Percentiles rank a stretch among this genome's conserved stretches.
Conservation (phyloP, 2,329 filamentous ascomycete species). For the Penicillium sp. region DNA sequence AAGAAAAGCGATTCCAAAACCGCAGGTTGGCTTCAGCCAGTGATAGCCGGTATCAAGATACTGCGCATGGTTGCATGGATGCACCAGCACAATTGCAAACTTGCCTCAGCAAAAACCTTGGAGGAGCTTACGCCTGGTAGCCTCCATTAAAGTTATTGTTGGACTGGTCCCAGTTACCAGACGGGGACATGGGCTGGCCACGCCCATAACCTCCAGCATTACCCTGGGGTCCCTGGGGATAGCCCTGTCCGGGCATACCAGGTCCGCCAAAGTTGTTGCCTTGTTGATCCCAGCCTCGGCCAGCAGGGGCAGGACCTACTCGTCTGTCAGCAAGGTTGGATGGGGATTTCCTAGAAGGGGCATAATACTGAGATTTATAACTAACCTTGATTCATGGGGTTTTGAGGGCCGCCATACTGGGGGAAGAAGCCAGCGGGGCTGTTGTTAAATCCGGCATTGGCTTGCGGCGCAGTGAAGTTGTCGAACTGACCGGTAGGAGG, state of each 20-base stretch:
- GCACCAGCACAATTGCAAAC: slow-evolving; percentile 7
- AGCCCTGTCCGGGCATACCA: slow-evolving; percentile 51
- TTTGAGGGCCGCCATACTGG: slow-evolving; percentile 77
- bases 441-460: slow-evolving; percentile 65
- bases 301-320: slow-evolving; percentile 57
- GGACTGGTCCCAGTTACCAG: slow-evolving; percentile 54
- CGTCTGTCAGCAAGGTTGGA: slow-evolving; percentile 11
- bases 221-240: slow-evolving; percentile 62
- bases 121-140: slow-evolving; percentile 55
- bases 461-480: slow-evolving; percentile 78
- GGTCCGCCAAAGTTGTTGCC: slow-evolving; percentile 46
- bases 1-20: slow-evolving; percentile 8
- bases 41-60: slow-evolving; percentile 7
- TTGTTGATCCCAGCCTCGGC: slow-evolving; percentile 59
- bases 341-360: not conserved
- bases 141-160: slow-evolving; percentile 58
- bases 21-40: slow-evolving; percentile 8
- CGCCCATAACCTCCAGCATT: slow-evolving; percentile 85
- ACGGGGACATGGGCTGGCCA: slow-evolving; percentile 58
- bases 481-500: slow-evolving; percentile 81
- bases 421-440: slow-evolving; percentile 85
- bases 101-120: slow-evolving; percentile 8
- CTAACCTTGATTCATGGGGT: slow-evolving; percentile 61
- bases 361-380: slow-evolving; percentile 1
- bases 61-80: slow-evolving; percentile 3